These are phyloP conservation scores for Phaffia australis DNA, from an alignment of 768 basidiomycete species.

Conservation along the genomic window DNA sequence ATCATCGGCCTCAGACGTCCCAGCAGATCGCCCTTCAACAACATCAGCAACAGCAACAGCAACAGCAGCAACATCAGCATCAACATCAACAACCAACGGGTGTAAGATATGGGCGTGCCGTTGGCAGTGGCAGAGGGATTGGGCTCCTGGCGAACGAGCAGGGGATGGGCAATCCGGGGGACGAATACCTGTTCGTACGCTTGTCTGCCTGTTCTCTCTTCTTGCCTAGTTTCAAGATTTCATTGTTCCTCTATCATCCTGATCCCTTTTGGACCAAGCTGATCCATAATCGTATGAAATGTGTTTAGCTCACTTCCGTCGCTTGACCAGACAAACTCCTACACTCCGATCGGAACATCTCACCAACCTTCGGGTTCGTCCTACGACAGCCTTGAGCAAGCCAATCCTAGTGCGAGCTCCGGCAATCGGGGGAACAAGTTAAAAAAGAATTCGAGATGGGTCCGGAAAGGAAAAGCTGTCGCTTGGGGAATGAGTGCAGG, in stretches of 20 bases:
- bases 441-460: constrained; percentile 64
- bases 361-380: background rate
- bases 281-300: background rate
- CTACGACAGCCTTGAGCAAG: constrained; percentile 1
- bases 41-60: constrained; percentile 6
- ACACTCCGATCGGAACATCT: constrained; percentile 17
- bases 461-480: constrained; percentile 66
- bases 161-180: background rate
- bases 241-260: background rate
- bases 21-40: constrained; percentile 7
- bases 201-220: background rate
- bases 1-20: background rate
- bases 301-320: constrained; percentile 13
- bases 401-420: constrained; percentile 11
- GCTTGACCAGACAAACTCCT: constrained; percentile 14
- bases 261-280: background rate
- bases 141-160: background rate
- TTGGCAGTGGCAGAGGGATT: background rate
- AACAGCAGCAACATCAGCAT: constrained; percentile 1
- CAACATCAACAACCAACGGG: constrained; percentile 1
- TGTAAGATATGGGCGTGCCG: background rate
- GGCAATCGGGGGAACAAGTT: constrained; percentile 81
- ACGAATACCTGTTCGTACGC: constrained; percentile 1
- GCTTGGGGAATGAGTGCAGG: constrained; percentile 75
- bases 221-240: too few relatives aligned